Base-by-base conservation (phyloP, 371 early-diverging fungal genomes). In the Apophysomyces variabilis region DNA sequence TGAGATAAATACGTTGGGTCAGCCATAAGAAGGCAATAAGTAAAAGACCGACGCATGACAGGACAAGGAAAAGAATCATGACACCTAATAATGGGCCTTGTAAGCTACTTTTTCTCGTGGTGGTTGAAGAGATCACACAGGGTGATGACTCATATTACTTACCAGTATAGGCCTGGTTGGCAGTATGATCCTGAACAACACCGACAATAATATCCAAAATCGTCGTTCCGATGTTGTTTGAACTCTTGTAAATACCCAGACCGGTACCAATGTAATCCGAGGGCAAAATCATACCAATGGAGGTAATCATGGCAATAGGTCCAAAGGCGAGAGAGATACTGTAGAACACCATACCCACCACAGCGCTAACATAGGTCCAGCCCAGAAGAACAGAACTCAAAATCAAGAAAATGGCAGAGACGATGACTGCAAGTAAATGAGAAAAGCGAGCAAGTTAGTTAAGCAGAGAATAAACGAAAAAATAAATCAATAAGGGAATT, bases 201-300 rank as follows among this genome's bases (percentile, higher is more conserved):
- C 86, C 86, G 16, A 84, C 66, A 38, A 73, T 64, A 36, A 82
- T 79, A 61, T 86, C 84, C 8, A 86, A 61, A 57, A 86, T 81
- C 12, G 83, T 65, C 14, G 79, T 73, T 35, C 83, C 86, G 50
- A 84, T 67, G 56, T 83, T 86, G 47, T 78, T 80, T 13, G 75
- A 69, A 39, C 73, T 65, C 68, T 84, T 84, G 67, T 80, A 79
- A 37, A 86, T 65, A 56, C 86, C 84, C n/a, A 86, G 61, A 59
- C 83, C 84, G 50, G 84, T 86, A 61, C 86, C 86, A 56, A 83
- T 82, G 45, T 77, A 76, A n/a, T 79, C 76, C 7, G 79, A 72
- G 7, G 82, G 83, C 14, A 84, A 59, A 16, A 83, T 57, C 76
- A 86, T 76, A 57, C 83, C 80, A 38, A 86, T 80, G 0, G 83